Percentiles rank a stretch among this genome's conserved stretches.
Evolutionary conservation across 192 early-diverging fungal genomes (phyloP).

Genomic region (Coemansia sp.): DNA sequence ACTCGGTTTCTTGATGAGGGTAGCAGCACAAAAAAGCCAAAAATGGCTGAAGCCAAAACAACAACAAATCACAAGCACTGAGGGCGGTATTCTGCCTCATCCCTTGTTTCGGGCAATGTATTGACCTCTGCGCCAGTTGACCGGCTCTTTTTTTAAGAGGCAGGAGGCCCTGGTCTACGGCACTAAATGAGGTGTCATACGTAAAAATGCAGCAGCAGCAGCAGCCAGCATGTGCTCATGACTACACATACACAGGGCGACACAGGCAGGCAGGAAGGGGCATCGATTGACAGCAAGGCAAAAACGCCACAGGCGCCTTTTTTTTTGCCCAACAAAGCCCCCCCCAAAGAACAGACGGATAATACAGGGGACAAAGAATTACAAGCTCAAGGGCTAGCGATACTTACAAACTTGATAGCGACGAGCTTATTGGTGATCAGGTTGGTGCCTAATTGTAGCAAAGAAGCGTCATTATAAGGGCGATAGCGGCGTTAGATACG

Average conservation of each 20-base stretch:
- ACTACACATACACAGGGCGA: background rate
- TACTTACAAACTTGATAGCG: constrained; percentile 85
- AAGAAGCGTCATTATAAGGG: constrained; percentile 13
- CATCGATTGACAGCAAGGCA: background rate
- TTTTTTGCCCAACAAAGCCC: background rate
- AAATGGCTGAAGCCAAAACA: constrained; percentile 4
- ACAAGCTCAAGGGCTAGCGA: constrained; percentile 2
- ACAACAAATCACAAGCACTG: constrained; percentile 4
- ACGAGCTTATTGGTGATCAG: constrained; percentile 91
- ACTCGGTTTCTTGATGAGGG: background rate
- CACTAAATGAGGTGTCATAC: background rate
- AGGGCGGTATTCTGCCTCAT: background rate
- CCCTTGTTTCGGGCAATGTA: background rate
- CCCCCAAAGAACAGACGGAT: background rate
- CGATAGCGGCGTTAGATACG: constrained; percentile 3
- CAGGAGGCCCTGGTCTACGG: background rate
- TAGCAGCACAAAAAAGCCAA: constrained; percentile 4
- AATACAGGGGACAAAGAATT: constrained; percentile 4
- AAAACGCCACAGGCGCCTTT: background rate
- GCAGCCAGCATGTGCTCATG: background rate
- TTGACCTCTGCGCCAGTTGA: background rate
- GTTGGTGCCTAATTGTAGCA: constrained; percentile 44
- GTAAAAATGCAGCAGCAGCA: background rate
- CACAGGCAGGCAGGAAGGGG: background rate
- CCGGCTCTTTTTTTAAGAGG: background rate